These are phyloP conservation scores for Venturia aucupariae DNA, from an alignment of 2,329 filamentous ascomycete species.

Conservation along the genomic window DNA sequence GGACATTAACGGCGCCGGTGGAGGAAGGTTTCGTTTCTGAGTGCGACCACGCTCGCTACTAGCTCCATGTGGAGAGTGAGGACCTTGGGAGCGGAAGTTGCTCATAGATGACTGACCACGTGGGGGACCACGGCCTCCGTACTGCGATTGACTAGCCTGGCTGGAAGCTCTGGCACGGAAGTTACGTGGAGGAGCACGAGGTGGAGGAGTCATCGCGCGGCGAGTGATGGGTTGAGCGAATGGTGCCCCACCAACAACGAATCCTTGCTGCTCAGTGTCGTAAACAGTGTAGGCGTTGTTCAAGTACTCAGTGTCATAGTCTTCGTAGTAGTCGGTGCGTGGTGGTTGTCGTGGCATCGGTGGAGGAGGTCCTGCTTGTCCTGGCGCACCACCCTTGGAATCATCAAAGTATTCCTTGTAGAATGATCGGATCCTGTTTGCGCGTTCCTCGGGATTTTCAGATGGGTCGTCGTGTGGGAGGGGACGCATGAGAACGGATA, in stretches of 20 bases:
- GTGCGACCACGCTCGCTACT: constrained; percentile 13
- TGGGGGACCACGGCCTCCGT: constrained; percentile 19
- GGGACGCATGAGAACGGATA: constrained; percentile 63
- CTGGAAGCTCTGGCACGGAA: constrained; percentile 28
- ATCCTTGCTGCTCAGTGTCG: constrained; percentile 51
- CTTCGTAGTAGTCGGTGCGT: constrained; percentile 57
- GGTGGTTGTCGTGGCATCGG: constrained; percentile 22
- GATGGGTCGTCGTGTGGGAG: constrained; percentile 77
- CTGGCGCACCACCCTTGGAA: constrained; percentile 41
- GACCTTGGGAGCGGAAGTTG: constrained; percentile 16
- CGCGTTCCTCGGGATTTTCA: constrained; percentile 87
- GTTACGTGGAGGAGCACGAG: constrained; percentile 53
- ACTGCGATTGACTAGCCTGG: constrained; percentile 1
- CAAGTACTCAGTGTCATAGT: constrained; percentile 62
- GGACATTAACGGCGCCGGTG: constrained; percentile 62
- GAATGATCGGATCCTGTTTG: constrained; percentile 95
- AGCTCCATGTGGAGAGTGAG: constrained; percentile 16
- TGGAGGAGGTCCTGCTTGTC: constrained; percentile 10
- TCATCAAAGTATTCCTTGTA: constrained; percentile 99
- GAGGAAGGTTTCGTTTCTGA: constrained; percentile 49
- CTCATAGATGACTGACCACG: constrained; percentile 35
- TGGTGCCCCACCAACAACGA: constrained; percentile 49
- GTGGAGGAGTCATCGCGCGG: constrained; percentile 92
- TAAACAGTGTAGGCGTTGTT: constrained; percentile 47
- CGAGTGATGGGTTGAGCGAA: constrained; percentile 79